Conservation (phyloP, 768 basidiomycete species). For the Russula lepida region DNA sequence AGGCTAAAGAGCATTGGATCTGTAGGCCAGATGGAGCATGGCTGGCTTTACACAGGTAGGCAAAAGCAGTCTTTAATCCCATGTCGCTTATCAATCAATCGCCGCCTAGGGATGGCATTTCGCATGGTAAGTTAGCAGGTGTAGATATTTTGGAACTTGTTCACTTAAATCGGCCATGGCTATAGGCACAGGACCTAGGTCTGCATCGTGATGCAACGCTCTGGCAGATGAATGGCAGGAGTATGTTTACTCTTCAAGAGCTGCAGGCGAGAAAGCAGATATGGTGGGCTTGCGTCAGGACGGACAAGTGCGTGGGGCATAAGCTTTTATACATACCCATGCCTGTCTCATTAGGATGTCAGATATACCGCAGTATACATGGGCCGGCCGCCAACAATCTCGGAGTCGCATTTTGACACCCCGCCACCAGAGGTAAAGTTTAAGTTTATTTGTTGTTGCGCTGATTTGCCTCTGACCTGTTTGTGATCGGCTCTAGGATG, state of each 20-base stretch:
- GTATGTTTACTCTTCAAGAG: conserved; percentile 54
- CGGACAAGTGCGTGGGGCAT: conserved; percentile 47
- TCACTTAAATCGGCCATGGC: conserved; percentile 4
- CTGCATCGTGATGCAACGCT: conserved; percentile 69
- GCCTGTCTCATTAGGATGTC: conserved; percentile 9
- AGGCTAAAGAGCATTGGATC: neutral
- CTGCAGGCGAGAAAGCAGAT: conserved; percentile 65
- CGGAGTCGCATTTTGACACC: conserved; percentile 63
- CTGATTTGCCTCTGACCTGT: neutral
- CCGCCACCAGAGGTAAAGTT: conserved; percentile 41
- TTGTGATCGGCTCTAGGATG: conserved; percentile 35
- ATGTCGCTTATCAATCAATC: neutral
- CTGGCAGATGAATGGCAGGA: conserved; percentile 58
- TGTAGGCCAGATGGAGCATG: conserved; percentile 63
- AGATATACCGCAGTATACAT: conserved; percentile 71
- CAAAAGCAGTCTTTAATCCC: neutral
- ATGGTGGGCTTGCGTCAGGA: conserved; percentile 70
- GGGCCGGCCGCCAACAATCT: conserved; percentile 62
- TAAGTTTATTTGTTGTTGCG: neutral
- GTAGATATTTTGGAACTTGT: neutral
- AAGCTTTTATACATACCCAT: neutral
- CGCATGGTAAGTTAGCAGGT: conserved; percentile 46
- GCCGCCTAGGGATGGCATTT: conserved; percentile 53
- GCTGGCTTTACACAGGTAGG: conserved; percentile 74
- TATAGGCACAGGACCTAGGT: conserved; percentile 70